Evolutionary conservation across 2,329 filamentous ascomycete genomes (phyloP), one percentile per base, ranked within the genome.

Genomic region (Teratosphaeria zuluensis): DNA sequence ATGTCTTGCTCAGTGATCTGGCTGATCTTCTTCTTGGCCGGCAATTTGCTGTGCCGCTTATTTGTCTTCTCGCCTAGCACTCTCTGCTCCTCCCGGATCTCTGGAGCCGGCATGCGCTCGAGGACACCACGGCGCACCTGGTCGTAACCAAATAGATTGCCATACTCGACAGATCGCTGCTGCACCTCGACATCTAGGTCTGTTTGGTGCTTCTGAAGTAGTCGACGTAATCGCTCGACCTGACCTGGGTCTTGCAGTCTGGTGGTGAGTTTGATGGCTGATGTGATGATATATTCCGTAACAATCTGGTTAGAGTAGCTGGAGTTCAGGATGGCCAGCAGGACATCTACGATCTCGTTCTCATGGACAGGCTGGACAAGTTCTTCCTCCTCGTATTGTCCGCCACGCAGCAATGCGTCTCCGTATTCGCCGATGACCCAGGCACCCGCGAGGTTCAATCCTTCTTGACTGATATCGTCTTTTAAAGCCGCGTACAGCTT

Each of bases 401-500:
- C 92, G 38, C 92, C 92, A 61, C 84, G 84, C 38, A 99, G 80
- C n/a, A 99, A 80, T 21, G 88, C 84, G 73, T 99, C 94, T 12
- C 90, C 92, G 70, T 92, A 99, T 76, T 99, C 94, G 70, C 95
- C 94, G 72, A 99, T 96, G 57, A 94, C 95, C 94, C 94, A 99
- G 6, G 94, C 88, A 42, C 90, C 94, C 55, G 92, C 91, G 62
- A 97, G 83, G 8, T 91, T 96, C 63, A 99, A 77, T 63, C 91
- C 95, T 75, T 99, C 95, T 72, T 99, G 94, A 1, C 92, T 96
- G 67, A 99, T 96, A 68, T 99, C 94, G 65, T 95, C 94, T 73
- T 94, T 96, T 58, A 99, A 78, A 61, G 88, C 89, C 21, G 86
- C 80, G 72, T 96, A 99, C 6, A 99, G 80, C 74, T 97, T 99